These are phyloP conservation scores for Pythium periplocum DNA, from an alignment of 352 stramenopile species.

Conservation along the genomic window DNA sequence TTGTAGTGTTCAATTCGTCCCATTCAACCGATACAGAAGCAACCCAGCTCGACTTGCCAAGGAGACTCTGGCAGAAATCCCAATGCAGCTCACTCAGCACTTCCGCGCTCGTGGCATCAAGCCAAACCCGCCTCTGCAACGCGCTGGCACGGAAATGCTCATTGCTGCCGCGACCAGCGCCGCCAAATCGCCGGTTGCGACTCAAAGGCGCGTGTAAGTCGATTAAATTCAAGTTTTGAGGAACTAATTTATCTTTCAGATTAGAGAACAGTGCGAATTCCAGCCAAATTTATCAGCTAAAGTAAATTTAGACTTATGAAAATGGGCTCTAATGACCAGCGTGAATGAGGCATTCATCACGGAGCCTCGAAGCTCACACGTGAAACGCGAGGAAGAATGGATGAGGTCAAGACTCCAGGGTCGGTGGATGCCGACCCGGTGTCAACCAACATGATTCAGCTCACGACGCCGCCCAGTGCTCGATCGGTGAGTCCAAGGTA, in stretches of 20 bases:
- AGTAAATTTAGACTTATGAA: no score
- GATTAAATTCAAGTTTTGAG: no score
- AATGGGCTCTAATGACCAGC: no score
- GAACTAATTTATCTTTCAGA: no score
- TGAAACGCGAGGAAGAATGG: constrained; percentile 7
- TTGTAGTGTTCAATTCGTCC: constrained; percentile 71
- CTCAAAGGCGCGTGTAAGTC: no score
- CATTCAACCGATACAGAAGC: constrained; percentile 63
- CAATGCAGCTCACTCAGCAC: constrained; percentile 52
- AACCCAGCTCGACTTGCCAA: constrained; percentile 56
- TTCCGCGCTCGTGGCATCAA: constrained; percentile 57
- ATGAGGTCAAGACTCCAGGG: constrained; percentile 10
- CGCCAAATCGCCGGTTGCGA: no score
- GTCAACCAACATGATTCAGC: constrained; percentile 12
- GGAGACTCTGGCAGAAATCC: constrained; percentile 69
- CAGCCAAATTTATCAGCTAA: no score
- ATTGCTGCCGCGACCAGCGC: constrained; percentile 6
- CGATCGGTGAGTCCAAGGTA: constrained; percentile 4
- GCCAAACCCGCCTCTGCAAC: constrained; percentile 44
- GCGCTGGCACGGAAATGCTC: constrained; percentile 16
- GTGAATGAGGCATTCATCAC: no score
- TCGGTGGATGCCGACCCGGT: constrained; percentile 1
- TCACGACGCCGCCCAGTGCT: constrained; percentile 8
- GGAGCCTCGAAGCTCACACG: neutral
- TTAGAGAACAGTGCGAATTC: no score